A percentile compares a stretch with the other conserved stretches of the same genome.
Evolutionary conservation across 164 flowering plant species (phyloP).

Genomic region (Echeveria elegans): DNA sequence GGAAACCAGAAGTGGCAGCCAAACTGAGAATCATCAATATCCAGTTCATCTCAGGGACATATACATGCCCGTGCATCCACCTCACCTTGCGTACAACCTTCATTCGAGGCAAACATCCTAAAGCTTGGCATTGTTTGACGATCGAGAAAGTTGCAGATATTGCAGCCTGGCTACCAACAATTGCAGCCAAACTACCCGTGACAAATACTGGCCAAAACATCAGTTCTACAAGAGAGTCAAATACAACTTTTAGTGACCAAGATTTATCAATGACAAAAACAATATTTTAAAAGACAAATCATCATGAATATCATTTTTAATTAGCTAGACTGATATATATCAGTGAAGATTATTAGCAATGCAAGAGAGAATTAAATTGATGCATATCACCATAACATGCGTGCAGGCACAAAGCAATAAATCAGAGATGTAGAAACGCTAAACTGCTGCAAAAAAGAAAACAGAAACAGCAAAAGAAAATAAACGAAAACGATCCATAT

Average conservation of each 20-base stretch:
- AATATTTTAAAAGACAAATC: too few relatives aligned
- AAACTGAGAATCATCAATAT: constrained; percentile 52
- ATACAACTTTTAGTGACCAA: not conserved
- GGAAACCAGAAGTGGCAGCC: constrained; percentile 44
- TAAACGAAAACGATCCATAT: not conserved
- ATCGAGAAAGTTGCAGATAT: constrained; percentile 56
- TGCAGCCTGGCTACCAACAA: constrained; percentile 60
- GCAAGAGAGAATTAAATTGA: not conserved
- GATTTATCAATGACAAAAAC: not conserved
- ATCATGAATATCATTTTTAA: too few relatives aligned
- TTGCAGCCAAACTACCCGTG: constrained; percentile 47
- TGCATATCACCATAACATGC: not conserved
- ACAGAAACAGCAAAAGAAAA: too few relatives aligned
- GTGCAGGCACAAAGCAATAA: not conserved
- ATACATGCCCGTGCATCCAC: constrained; percentile 48
- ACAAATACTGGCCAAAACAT: constrained; percentile 55
- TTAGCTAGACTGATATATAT: not conserved
- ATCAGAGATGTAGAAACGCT: not conserved
- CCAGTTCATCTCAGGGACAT: constrained; percentile 79
- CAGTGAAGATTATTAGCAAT: not conserved
- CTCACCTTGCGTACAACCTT: constrained; percentile 53
- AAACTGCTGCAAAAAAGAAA: not conserved
- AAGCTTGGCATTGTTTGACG: constrained; percentile 53
- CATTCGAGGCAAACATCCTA: constrained; percentile 73
- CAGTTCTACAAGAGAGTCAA: constrained; percentile 25